Base-by-base conservation (phyloP, 805 yeast species). In the Ogataea polymorpha region DNA sequence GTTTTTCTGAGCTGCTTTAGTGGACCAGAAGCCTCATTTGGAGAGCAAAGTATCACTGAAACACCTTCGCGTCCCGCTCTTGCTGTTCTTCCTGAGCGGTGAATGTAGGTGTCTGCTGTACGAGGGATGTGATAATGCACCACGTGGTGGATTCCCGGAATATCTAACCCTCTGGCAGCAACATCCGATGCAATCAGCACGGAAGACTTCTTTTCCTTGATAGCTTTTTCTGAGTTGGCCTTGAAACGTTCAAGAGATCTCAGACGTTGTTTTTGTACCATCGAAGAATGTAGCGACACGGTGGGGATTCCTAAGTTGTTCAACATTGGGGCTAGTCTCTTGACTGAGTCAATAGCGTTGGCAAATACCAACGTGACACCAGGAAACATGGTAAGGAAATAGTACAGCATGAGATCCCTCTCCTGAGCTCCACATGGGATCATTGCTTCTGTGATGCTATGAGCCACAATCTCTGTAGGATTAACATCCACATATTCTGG, bases 1-100 rank as follows among this genome's bases (percentile, higher is more conserved):
- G 82, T 72, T 42, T 71, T 79, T 53, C 91, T 71, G 41, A 91
- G 72, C 63, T 86, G 87, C 55, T 79, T 74, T 47, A 90, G 70
- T 0, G 98, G 90, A 0, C 96, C 96, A 42, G 88, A 74, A 0
- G 95, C 88, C 59, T 93, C 99, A 45, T 86, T 89, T 12, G 97
- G 96, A 4, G 96, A 86, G 56, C 96, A 88, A 39, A 93, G 70
- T 77, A 89, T 80, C 36, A 93, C 82, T 2, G 96, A 84, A n/a
- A 93, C 96, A 71, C 99, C 99, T 59, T 86, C 91, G 35, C 68
- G 72, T 1, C 91, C 93, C 2, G 95, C 97, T 71, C 99, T 83
- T 0, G 96, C 98, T n/a, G 99, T 93, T 75, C 99, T 81, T 46
- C 99, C 99, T 1, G 96, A 86, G 62, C 99, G 76, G 65, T 93